Evolutionary conservation across 2,329 filamentous ascomycete genomes (phyloP).

Genomic region (Penicillium sp.): DNA sequence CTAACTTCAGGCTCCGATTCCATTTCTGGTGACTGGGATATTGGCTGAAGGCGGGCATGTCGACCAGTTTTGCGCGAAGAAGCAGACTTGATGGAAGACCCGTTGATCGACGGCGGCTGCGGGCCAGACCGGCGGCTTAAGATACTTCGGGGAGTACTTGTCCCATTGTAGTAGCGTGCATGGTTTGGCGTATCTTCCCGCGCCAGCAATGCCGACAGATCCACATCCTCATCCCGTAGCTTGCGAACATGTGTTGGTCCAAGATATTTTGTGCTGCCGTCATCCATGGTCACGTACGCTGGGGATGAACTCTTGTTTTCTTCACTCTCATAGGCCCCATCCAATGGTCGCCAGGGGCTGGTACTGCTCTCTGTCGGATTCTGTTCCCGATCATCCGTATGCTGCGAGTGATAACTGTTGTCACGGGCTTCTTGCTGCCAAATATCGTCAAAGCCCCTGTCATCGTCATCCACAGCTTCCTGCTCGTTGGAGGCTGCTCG

Average conservation of each 20-base stretch:
- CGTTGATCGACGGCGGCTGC: slow-evolving; percentile 11
- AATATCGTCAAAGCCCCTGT: slow-evolving; percentile 44
- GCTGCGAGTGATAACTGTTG: slow-evolving; percentile 32
- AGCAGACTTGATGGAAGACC: slow-evolving; percentile 12
- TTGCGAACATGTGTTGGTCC: slow-evolving; percentile 34
- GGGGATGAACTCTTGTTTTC: slow-evolving; percentile 28
- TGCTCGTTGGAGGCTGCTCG: slow-evolving; percentile 13
- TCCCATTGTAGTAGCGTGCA: slow-evolving; percentile 36
- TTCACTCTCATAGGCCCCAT: slow-evolving; percentile 23
- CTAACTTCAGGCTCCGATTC: slow-evolving; percentile 19
- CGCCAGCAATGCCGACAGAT: slow-evolving; percentile 33
- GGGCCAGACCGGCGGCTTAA: slow-evolving; percentile 16
- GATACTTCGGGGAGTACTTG: slow-evolving; percentile 30
- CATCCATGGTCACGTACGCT: slow-evolving; percentile 29
- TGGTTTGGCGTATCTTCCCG: slow-evolving; percentile 37
- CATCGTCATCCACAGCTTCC: slow-evolving; percentile 24
- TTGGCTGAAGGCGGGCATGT: slow-evolving; percentile 22
- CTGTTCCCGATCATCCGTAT: slow-evolving; percentile 21
- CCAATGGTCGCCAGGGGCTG: slow-evolving; percentile 33
- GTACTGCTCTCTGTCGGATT: slow-evolving; percentile 24
- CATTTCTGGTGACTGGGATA: slow-evolving; percentile 27
- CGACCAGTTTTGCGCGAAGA: slow-evolving; percentile 20
- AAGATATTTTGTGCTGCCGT: slow-evolving; percentile 26
- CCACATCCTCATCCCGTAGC: slow-evolving; percentile 36
- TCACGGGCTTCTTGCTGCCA: slow-evolving; percentile 49